Conservation (phyloP, 306 rosid genomes). For the Pterocarpus macrocarpus region DNA sequence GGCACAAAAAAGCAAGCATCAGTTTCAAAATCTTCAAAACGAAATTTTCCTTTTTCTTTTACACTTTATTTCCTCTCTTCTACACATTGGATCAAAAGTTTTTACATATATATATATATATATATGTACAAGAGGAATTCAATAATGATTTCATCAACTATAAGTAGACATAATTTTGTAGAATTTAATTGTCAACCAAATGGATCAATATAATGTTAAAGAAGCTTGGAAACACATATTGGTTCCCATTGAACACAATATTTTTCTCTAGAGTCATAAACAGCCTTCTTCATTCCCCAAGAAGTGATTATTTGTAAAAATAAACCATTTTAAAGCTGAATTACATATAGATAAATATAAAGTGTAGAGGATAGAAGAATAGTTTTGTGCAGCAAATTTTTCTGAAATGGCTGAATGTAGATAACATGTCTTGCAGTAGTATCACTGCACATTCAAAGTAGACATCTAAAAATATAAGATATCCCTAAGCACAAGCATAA, state of each 20-base stretch:
- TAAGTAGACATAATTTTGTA: too few species aligned
- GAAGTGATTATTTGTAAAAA: background rate
- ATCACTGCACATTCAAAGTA: conserved; percentile 5
- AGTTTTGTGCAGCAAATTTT: background rate
- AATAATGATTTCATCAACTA: too few species aligned
- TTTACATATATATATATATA: too few species aligned
- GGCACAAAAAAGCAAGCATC: conserved; percentile 42
- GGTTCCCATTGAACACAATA: background rate
- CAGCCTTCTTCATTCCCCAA: background rate
- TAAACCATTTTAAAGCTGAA: background rate
- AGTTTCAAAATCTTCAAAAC: conserved; percentile 1
- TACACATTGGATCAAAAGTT: too few species aligned
- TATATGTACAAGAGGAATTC: too few species aligned
- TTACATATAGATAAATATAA: background rate
- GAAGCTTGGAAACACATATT: background rate
- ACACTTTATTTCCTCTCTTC: too few species aligned
- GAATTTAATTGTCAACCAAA: background rate
- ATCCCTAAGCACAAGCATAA: conserved; percentile 26
- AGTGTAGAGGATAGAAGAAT: background rate
- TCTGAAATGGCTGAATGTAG: background rate
- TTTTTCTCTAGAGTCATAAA: background rate
- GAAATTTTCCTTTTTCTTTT: too few species aligned
- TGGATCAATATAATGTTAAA: background rate
- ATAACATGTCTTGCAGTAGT: background rate
- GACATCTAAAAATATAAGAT: background rate